Evolutionary conservation across 306 rosid genomes (phyloP), one percentile per base, ranked within the genome.

Genomic region (Pyrus pyrifolia): DNA sequence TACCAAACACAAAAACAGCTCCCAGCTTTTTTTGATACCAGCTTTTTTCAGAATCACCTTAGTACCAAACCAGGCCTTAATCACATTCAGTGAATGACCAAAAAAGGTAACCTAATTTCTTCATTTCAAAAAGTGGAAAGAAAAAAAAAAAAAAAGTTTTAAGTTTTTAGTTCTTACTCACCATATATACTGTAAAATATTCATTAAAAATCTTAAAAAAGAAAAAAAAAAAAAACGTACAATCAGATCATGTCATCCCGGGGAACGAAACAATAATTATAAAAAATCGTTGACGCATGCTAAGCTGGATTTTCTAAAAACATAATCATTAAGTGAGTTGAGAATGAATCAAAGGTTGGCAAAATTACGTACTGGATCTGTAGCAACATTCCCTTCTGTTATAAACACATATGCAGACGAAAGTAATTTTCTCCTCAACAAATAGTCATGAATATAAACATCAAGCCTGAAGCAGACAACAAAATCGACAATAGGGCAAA

Each of bases 331-430:
- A 40, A 22, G 22, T 6, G 29, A 6, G 4, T 6, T 4, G 13
- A 35, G 35, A 44, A 38, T 23, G 33, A 5, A 15, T 51, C 22
- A 18, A 19, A 25, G 45, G 25, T 46, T 62, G 45, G 23, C 22
- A 71, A 73, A 78, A 93, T 93, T 86, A 94, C 98, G 96, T 53
- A 94, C 96, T 77, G 96, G 97, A 80, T 94, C 97, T 2, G 97
- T 86, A 70, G 98, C 88, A 74, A 94, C 97, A 80, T 94, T 91
- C 84, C 98, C 98, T 87, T 94, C 98, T 46, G 88, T 86, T 94
- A 91, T 94, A 89, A 94, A 91, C 57, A 94, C 85, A 77, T 91
- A 87, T 6, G 98, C 98, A 21, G 98, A 91, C 72, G 81, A 86
- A 72, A 84, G 87, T 85, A 90, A 81, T 81, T 94, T 94, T 84